Conservation (phyloP, 495 filamentous ascomycete species). For the Hypoxylon fragiforme region DNA sequence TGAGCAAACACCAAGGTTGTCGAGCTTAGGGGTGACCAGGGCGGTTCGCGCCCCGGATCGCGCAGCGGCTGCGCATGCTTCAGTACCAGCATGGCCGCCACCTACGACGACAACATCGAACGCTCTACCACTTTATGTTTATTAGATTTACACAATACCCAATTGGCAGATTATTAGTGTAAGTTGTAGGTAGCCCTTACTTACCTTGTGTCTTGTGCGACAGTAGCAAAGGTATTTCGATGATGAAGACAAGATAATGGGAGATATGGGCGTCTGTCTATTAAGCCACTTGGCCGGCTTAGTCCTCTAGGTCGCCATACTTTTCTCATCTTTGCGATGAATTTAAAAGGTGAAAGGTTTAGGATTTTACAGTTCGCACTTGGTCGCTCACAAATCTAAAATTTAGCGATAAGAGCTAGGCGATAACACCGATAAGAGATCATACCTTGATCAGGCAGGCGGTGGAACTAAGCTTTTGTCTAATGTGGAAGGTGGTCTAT, state of each 20-base stretch:
- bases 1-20: slow-evolving; percentile 93
- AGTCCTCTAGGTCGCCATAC: slow-evolving; percentile 41
- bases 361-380: neutral
- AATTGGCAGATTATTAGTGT: neutral
- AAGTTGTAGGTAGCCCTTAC: no score
- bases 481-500: slow-evolving; percentile 9
- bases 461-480: neutral
- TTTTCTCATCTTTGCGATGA: slow-evolving; percentile 38
- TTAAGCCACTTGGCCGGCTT: slow-evolving; percentile 26
- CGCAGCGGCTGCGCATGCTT: slow-evolving; percentile 92
- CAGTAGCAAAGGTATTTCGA: slow-evolving; percentile 43
- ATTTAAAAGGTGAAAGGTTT: neutral
- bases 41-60: slow-evolving; percentile 87
- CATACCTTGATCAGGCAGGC: slow-evolving; percentile 7
- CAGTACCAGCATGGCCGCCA: slow-evolving; percentile 92
- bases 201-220: slow-evolving; percentile 43
- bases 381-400: slow-evolving; percentile 1
- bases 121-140: slow-evolving; percentile 60
- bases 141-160: slow-evolving; percentile 4
- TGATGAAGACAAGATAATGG: slow-evolving; percentile 9
- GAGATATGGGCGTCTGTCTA: slow-evolving; percentile 12
- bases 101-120: slow-evolving; percentile 96
- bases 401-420: slow-evolving; percentile 24
- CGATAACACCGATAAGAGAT: slow-evolving; percentile 23
- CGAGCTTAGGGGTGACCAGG: slow-evolving; percentile 80